Conservation (phyloP, 371 early-diverging fungal species). For the Apophysomyces ossiformis region DNA sequence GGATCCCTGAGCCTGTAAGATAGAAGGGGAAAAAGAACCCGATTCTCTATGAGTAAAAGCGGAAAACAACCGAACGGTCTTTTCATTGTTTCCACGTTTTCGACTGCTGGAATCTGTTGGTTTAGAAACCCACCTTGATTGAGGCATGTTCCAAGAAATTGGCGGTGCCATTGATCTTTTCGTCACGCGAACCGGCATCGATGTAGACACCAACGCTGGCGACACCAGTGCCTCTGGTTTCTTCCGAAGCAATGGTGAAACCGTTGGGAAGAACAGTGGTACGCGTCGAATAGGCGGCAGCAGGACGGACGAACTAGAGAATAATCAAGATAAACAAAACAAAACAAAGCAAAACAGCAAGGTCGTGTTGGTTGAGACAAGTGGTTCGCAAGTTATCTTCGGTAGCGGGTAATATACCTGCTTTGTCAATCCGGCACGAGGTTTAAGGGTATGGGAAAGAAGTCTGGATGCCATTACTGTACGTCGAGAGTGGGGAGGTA, state of each 20-base stretch:
- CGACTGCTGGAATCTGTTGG: no score
- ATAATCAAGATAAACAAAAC: no score
- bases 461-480: conserved; percentile 7
- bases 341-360: no score
- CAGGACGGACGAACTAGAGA: conserved; percentile 47
- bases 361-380: no score
- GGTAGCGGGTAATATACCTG: neutral
- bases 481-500: conserved; percentile 9
- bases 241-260: conserved; percentile 90
- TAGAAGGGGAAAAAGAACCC: no score
- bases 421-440: conserved; percentile 6
- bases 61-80: no score
- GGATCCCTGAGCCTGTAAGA: conserved; percentile 23
- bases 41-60: no score
- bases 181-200: conserved; percentile 91
- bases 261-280: conserved; percentile 88
- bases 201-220: conserved; percentile 97
- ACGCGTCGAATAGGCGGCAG: conserved; percentile 60
- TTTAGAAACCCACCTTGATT: conserved; percentile 75
- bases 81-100: neutral
- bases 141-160: conserved; percentile 96
- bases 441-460: neutral
- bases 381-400: no score
- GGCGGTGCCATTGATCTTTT: conserved; percentile 92
- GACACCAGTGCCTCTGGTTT: conserved; percentile 82